Conservation (phyloP, 2,329 filamentous ascomycete species). For the Ophiostoma himal-ulmi region DNA sequence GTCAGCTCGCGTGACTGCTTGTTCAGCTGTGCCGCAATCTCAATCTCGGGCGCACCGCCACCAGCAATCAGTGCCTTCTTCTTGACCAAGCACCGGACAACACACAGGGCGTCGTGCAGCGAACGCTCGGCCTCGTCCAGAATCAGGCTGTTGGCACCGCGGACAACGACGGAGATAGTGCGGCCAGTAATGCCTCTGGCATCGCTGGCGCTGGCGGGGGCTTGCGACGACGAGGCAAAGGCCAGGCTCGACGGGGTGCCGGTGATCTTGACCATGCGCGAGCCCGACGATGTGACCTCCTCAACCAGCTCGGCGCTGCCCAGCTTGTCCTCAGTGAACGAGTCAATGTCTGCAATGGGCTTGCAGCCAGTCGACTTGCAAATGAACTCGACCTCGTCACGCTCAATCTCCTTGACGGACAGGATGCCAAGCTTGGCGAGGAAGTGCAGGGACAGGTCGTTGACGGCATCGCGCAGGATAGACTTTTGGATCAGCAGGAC, state of each 20-base stretch:
- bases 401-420: constrained; percentile 94
- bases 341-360: constrained; percentile 96
- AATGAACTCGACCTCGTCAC: constrained; percentile 97
- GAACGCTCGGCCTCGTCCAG: constrained; percentile 95
- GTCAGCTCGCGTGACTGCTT: constrained; percentile 75
- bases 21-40: constrained; percentile 81
- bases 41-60: constrained; percentile 92
- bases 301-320: constrained; percentile 90
- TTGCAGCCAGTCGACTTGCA: constrained; percentile 99
- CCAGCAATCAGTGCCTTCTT: constrained; percentile 99
- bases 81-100: constrained; percentile 95
- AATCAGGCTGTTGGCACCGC: constrained; percentile 89
- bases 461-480: constrained; percentile 93
- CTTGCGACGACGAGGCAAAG: constrained; percentile 18
- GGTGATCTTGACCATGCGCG: constrained; percentile 90
- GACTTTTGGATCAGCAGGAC: constrained; percentile 98
- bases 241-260: constrained; percentile 45
- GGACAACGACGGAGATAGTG: constrained; percentile 90
- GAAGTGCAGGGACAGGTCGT: constrained; percentile 96
- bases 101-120: constrained; percentile 94
- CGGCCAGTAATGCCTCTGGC: constrained; percentile 49
- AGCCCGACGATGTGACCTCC: constrained; percentile 79
- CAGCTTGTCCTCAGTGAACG: constrained; percentile 97
- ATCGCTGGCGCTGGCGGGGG: background rate
- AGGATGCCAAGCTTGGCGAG: constrained; percentile 94